Base-by-base conservation (phyloP, 2,329 filamentous ascomycete species). In the Lasiodiplodia hormozganensis region DNA sequence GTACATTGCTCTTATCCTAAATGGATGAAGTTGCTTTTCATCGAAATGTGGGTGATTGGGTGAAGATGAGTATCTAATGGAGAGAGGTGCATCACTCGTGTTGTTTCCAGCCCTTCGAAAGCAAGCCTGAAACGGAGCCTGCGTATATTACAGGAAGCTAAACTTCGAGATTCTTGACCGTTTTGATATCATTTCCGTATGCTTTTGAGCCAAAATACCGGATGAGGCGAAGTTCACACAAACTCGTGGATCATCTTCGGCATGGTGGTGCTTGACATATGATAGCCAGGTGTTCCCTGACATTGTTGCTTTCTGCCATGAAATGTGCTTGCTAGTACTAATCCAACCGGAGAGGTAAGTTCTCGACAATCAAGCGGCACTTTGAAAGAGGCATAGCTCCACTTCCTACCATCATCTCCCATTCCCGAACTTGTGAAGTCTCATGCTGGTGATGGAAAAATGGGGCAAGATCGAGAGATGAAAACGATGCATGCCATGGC, bases 391-490 rank as follows among this genome's bases (percentile, higher is more conserved):
- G 18, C 10, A 47, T n/a, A n/a, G 8, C 18, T n/a, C 43, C 43
- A 47, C n/a, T 21, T 21, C 43, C 18, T n/a, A 47, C 21, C 43
- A 47, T 47, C 7, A 18, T 21, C 18, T 21, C n/a, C 18, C 43
- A 14, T 47, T 47, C n/a, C 43, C 43, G 43, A 4, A 21, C 43
- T 10, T 47, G 43, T 47, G 43, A 47, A 47, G 43, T 21, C 43
- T 47, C 43, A 47, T 47, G 43, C 31, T 40, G 54, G 54, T 57
- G 36, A 40, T 36, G 36, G 54, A 57, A 57, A 57, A 57, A n/a
- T 21, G 54, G 54, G 54, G 28, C 36, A 21, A 21, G 34, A 36
- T 36, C 25, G 54, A 40, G 5, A 31, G 54, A 23, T 21, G 21
- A 16, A 57, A 34, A 57, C 38, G 54, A 57, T 14, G 54, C 34